Conservation (phyloP, 352 stramenopile genomes). For the Phytophthora melonis region DNA sequence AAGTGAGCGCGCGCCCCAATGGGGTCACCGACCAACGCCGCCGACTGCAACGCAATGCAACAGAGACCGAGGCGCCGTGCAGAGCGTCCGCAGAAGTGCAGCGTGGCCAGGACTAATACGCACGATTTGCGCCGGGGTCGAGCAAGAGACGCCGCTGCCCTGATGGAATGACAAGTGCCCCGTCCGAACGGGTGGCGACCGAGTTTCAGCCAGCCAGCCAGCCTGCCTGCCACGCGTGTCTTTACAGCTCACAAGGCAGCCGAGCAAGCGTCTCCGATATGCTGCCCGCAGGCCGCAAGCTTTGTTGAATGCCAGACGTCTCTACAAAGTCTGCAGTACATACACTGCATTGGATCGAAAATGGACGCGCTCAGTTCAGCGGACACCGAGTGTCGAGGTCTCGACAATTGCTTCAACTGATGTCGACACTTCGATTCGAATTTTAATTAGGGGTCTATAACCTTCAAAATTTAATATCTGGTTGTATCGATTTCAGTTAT, state of each 20-base stretch:
- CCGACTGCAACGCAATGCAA: constrained; percentile 24
- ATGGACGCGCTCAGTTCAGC: background rate
- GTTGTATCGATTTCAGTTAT: too few relatives aligned
- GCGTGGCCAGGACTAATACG: constrained; percentile 21
- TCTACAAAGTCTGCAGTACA: too few relatives aligned
- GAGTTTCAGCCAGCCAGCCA: too few relatives aligned
- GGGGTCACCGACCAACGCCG: background rate
- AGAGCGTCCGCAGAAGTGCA: constrained; percentile 12
- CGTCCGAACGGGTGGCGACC: constrained; percentile 17
- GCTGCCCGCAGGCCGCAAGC: background rate
- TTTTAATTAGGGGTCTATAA: too few relatives aligned
- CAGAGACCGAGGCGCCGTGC: constrained; percentile 26
- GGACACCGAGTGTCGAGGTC: background rate
- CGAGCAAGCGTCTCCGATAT: constrained; percentile 19
- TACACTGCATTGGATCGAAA: background rate
- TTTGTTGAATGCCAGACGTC: background rate
- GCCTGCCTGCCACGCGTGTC: constrained; percentile 5
- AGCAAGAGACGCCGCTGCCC: constrained; percentile 25
- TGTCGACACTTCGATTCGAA: too few relatives aligned
- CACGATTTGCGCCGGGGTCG: constrained; percentile 26
- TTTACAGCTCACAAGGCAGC: constrained; percentile 24
- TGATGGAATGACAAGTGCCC: constrained; percentile 12
- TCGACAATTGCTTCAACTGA: too few relatives aligned
- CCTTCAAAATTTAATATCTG: too few relatives aligned
- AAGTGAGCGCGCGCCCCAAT: constrained; percentile 19